phyloP scores from a whole-genome alignment of 2,329 filamentous ascomycete genomes.

The Calonectria crousiana region DNA sequence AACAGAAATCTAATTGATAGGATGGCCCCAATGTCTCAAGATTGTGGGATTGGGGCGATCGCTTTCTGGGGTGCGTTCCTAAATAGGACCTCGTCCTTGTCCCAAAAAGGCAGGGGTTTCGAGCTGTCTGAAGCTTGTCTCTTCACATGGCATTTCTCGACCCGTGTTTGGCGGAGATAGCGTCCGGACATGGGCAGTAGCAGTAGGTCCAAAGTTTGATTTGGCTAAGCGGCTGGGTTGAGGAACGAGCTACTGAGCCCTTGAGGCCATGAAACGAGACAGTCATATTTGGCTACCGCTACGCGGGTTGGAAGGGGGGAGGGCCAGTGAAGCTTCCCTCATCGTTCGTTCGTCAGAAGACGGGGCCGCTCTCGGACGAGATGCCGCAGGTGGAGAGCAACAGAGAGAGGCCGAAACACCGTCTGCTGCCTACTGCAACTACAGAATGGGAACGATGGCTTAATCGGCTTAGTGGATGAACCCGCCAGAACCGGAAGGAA shows the following conservation, averaged over 20 bases:
- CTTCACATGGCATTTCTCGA: constrained; percentile 1
- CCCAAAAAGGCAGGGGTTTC: constrained; percentile 1
- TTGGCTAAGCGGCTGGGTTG: neutral
- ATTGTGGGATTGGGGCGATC: constrained; percentile 4
- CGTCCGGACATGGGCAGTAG: neutral
- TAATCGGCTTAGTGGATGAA: neutral
- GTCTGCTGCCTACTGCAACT: neutral
- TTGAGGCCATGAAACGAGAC: neutral
- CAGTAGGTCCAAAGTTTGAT: neutral
- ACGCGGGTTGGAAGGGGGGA: neutral
- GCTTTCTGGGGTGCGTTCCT: neutral
- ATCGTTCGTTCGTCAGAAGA: neutral
- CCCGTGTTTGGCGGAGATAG: neutral
- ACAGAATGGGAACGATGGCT: neutral
- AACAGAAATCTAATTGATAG: constrained; percentile 10
- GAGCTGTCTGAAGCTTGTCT: constrained; percentile 4
- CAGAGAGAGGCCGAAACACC: neutral
- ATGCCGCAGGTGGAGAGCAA: neutral
- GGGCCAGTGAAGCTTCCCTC: neutral
- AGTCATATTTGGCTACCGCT: neutral
- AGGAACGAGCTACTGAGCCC: neutral
- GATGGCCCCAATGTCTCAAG: constrained; percentile 5
- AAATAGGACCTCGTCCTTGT: neutral
- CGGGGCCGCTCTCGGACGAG: neutral
- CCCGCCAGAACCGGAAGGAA: neutral